A percentile compares a stretch with the other conserved stretches of the same genome.
phyloP scores from a whole-genome alignment of 331 rosid species.

The Pyracantha coccinea region DNA sequence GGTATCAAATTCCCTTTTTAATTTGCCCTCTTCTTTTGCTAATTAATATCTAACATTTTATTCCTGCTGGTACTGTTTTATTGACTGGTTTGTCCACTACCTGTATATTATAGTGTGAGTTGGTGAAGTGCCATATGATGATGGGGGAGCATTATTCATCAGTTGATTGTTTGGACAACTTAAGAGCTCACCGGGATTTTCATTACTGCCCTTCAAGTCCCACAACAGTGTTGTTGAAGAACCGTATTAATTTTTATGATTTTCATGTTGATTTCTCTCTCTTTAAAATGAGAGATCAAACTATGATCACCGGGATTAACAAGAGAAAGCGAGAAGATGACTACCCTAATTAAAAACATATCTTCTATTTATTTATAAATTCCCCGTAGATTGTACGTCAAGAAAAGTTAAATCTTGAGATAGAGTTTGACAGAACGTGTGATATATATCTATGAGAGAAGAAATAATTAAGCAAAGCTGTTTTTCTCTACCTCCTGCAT shows the following conservation, averaged over 20 bases:
- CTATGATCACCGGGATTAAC: background rate
- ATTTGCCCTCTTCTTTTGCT: background rate
- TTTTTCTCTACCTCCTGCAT: background rate
- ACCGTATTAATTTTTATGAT: background rate
- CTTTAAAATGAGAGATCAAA: background rate
- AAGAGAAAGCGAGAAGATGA: slow-evolving; percentile 13
- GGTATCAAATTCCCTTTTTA: background rate
- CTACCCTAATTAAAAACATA: background rate
- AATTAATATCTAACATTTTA: background rate
- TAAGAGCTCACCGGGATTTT: background rate
- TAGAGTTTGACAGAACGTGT: background rate
- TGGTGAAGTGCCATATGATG: slow-evolving; percentile 26
- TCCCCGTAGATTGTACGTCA: background rate
- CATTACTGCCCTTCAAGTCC: slow-evolving; percentile 36
- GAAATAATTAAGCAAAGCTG: background rate
- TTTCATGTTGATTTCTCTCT: slow-evolving; percentile 14
- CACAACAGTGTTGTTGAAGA: slow-evolving; percentile 36
- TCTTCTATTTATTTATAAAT: background rate
- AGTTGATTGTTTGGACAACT: background rate
- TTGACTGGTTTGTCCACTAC: background rate
- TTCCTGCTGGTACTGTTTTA: background rate
- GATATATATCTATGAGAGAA: background rate
- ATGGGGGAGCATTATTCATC: slow-evolving; percentile 24
- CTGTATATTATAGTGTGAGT: slow-evolving; percentile 20
- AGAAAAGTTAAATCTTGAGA: background rate